These are phyloP conservation scores for Hericium alpestre DNA, from an alignment of 768 basidiomycete species.

Conservation along the genomic window DNA sequence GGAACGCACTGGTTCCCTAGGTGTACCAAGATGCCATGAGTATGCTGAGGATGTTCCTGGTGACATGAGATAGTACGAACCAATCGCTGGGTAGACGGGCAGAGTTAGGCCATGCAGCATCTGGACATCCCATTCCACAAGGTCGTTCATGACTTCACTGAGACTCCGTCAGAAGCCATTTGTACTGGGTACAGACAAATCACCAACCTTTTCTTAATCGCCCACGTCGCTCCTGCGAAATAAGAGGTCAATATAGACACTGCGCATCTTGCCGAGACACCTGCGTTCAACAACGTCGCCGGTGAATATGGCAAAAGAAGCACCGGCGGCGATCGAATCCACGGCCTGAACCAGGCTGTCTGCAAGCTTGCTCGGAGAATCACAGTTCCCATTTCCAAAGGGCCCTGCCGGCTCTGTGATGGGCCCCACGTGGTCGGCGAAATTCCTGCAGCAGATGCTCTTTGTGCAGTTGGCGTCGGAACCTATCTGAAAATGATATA, in stretches of 20 bases:
- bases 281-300: conserved; percentile 55
- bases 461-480: conserved; percentile 1
- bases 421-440: background rate
- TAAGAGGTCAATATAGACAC: background rate
- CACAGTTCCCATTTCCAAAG: background rate
- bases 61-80: conserved; percentile 17
- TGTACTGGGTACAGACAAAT: background rate
- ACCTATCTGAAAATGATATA: background rate
- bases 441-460: conserved; percentile 1
- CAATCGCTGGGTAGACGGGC: conserved; percentile 41
- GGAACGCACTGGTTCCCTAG: conserved; percentile 35
- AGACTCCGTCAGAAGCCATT: too few relatives aligned
- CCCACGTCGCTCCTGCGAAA: conserved; percentile 38
- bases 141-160: conserved; percentile 25
- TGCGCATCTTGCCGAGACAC: background rate
- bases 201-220: conserved; percentile 31
- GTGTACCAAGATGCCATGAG: background rate
- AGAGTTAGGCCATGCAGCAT: conserved; percentile 29
- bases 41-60: background rate
- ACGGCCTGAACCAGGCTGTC: background rate
- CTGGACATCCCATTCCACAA: conserved; percentile 36
- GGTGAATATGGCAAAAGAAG: conserved; percentile 48
- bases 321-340: conserved; percentile 1
- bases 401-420: background rate
- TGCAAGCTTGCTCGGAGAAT: background rate